Conservation (phyloP, 2,329 filamentous ascomycete species). For the Diaporthe caulivora region DNA sequence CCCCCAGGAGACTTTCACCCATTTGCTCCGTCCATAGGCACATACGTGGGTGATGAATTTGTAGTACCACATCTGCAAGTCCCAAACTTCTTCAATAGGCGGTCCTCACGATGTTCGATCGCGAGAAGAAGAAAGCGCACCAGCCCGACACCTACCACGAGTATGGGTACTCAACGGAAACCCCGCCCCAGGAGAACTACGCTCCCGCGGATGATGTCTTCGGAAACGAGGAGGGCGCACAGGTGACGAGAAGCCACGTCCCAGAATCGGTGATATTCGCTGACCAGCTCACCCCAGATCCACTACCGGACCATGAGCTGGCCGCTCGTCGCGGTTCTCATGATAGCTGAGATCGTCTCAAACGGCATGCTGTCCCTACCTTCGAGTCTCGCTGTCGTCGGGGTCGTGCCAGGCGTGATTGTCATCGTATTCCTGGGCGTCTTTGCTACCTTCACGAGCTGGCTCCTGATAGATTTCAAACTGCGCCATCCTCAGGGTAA, state of each 20-base stretch:
- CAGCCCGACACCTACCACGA: slow-evolving; percentile 19
- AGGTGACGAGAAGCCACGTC: not conserved
- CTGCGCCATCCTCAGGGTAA: slow-evolving; percentile 62
- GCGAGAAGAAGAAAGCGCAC: slow-evolving; percentile 4
- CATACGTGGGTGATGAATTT: not conserved
- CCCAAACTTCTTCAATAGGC: not conserved
- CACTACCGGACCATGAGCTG: slow-evolving; percentile 67
- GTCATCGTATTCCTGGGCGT: slow-evolving; percentile 63
- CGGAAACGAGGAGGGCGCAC: slow-evolving; percentile 34
- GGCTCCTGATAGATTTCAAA: slow-evolving; percentile 65
- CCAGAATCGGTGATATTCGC: not conserved
- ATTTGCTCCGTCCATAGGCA: not conserved
- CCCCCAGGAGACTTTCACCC: not conserved
- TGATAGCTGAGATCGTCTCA: slow-evolving; percentile 68
- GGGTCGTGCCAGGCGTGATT: slow-evolving; percentile 64
- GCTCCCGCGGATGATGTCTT: slow-evolving; percentile 31
- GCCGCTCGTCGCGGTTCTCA: slow-evolving; percentile 64
- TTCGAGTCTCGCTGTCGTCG: slow-evolving; percentile 63
- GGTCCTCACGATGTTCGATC: not conserved
- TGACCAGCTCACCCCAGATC: slow-evolving; percentile 49
- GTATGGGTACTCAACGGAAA: not conserved
- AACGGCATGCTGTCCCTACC: slow-evolving; percentile 67
- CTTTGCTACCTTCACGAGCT: slow-evolving; percentile 64
- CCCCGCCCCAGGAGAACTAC: not conserved
- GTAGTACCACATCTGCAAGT: not conserved